Evolutionary conservation across 2,329 filamentous ascomycete species (phyloP), one percentile per base, ranked within the genome.

Genomic region (Ilyonectria sp.): DNA sequence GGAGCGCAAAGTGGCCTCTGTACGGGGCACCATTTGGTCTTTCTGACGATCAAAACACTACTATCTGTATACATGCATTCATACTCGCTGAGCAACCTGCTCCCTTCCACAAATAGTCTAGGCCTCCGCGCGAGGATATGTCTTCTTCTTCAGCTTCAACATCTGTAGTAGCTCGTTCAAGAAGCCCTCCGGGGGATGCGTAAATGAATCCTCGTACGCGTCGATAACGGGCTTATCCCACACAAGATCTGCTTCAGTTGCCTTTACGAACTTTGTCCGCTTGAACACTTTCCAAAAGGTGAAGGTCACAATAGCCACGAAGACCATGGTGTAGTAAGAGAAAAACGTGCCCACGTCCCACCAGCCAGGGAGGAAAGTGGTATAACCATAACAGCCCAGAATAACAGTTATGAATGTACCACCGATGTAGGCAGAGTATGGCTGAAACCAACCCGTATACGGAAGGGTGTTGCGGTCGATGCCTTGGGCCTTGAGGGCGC

Each of bases 361-460:
- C 37, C 50, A 53, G 3, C 62, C 62, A 17, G 77, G 76, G 11
- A 71, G 70, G 75, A 87, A 86, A 0, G 82, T 78, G 1, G 80
- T 79, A 76, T 90, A 91, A 29, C 88, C 87, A 72, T 88, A 89
- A 4, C 29, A 49, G 1, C 37, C 35, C 10, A 62, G n/a, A 43
- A 57, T 50, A 6, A 37, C 31, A 6, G 33, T 17, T 1, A 52
- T 43, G 64, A 81, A 82, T 67, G 81, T 75, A 64, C 84, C 80
- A 15, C 85, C 79, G 21, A 83, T 52, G 86, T 69, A 68, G 3
- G 52, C 52, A 21, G 83, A 84, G 76, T 87, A 90, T 0, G 89
- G 88, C 76, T 90, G 88, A 72, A 87, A 82, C 57, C 80, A 86
- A 8, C 86, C 89, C 31, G 76, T 82, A 78, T 91, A 91, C 1